Conservation (phyloP, 2,329 filamentous ascomycete genomes). For the Aspergillus vadensis region DNA sequence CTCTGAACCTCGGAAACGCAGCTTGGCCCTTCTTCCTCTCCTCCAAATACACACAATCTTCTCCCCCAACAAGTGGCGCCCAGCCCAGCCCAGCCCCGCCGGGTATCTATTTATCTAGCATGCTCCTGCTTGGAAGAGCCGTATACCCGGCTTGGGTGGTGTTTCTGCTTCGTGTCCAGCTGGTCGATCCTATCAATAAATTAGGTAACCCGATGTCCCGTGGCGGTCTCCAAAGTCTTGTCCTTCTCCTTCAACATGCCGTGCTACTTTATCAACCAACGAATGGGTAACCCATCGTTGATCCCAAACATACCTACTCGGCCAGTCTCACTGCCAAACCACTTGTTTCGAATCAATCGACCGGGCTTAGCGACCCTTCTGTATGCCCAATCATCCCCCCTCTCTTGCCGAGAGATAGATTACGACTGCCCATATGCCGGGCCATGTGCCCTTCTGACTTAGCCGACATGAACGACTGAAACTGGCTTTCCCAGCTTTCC, state of each 20-base stretch:
- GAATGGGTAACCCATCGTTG: neutral
- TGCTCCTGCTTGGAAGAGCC: neutral
- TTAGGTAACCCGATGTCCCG: constrained; percentile 5
- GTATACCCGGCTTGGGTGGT: constrained; percentile 1
- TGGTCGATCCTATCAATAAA: constrained; percentile 8
- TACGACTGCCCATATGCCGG: neutral
- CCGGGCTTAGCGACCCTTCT: neutral
- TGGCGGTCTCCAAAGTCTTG: constrained; percentile 6
- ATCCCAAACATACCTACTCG: neutral
- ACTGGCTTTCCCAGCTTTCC: neutral
- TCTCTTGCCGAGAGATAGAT: neutral
- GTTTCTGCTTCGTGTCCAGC: constrained; percentile 5
- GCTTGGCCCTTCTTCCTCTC: no score
- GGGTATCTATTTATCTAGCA: neutral
- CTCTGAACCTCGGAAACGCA: neutral
- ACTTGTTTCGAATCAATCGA: neutral
- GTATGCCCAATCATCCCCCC: neutral
- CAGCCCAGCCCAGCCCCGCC: neutral
- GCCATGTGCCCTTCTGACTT: neutral
- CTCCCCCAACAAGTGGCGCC: neutral
- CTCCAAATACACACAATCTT: no score
- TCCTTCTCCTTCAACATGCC: neutral
- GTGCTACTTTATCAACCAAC: constrained; percentile 6
- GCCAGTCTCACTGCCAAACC: neutral
- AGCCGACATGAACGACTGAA: neutral